Percentiles rank a stretch among this genome's conserved stretches.
Evolutionary conservation across 495 filamentous ascomycete genomes (phyloP).

Genomic region (Xylaria nigripes): DNA sequence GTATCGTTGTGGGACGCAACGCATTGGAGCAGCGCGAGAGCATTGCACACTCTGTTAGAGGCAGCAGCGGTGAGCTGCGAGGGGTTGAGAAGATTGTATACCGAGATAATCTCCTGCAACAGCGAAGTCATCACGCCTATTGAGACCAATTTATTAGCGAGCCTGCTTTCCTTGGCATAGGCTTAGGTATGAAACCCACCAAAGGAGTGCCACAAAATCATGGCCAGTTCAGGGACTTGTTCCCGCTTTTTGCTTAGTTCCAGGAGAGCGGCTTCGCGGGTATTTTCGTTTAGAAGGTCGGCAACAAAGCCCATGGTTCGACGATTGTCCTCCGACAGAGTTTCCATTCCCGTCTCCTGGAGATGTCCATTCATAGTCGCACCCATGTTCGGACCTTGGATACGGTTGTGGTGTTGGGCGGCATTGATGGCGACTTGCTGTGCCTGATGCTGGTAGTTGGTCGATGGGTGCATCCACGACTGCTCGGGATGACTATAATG

Average conservation of each 20-base stretch:
- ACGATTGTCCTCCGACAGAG: constrained; percentile 80
- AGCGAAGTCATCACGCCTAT: constrained; percentile 96
- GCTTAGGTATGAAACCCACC: constrained; percentile 48
- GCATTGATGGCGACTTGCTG: constrained; percentile 56
- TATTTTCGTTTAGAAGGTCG: constrained; percentile 79
- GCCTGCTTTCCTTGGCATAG: background rate
- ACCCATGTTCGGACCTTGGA: constrained; percentile 51
- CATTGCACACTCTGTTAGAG: constrained; percentile 96
- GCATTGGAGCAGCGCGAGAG: constrained; percentile 90
- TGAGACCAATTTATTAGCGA: constrained; percentile 11
- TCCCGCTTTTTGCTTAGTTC: constrained; percentile 98
- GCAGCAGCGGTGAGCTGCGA: constrained; percentile 94
- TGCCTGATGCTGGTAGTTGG: constrained; percentile 46
- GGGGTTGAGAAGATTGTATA: constrained; percentile 92
- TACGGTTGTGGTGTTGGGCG: constrained; percentile 59
- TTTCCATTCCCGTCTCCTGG: constrained; percentile 46
- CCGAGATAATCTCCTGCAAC: constrained; percentile 96
- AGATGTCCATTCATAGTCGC: constrained; percentile 38
- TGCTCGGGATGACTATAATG: constrained; percentile 65
- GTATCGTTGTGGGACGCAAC: constrained; percentile 98
- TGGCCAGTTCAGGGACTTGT: constrained; percentile 90
- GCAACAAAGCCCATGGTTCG: constrained; percentile 88
- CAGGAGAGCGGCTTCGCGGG: constrained; percentile 82
- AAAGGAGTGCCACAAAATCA: constrained; percentile 98
- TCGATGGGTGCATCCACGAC: constrained; percentile 59